Conservation (phyloP, 345 rosid species). For the Eucalyptus erythrocorys region DNA sequence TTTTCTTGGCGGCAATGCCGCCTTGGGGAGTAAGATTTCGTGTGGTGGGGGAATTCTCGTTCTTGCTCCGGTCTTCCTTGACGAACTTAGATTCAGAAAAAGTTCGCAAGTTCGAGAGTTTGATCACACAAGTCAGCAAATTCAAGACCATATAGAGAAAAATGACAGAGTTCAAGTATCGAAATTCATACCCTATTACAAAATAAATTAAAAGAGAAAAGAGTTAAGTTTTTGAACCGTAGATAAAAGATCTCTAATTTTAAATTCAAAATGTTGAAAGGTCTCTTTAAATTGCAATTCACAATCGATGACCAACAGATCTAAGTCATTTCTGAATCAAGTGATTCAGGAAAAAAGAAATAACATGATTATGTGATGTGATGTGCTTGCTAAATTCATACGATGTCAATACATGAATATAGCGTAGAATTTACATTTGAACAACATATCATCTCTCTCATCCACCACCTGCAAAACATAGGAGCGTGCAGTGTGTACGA, state of each 20-base stretch:
- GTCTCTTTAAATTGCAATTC: neutral
- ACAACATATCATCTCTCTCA: neutral
- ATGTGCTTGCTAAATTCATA: neutral
- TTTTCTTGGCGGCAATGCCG: neutral
- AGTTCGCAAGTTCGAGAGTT: neutral
- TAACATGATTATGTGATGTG: neutral
- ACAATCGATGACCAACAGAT: rapidly evolving
- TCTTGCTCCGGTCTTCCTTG: neutral
- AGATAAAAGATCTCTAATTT: neutral
- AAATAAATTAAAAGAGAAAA: neutral
- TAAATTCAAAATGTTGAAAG: rapidly evolving
- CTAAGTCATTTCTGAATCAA: neutral
- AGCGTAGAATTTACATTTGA: neutral
- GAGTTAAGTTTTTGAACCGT: rapidly evolving
- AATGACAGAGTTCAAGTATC: neutral
- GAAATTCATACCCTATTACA: neutral
- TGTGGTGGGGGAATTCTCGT: neutral
- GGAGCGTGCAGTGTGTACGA: neutral
- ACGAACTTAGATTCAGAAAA: neutral
- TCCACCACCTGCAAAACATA: neutral
- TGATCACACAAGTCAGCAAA: neutral
- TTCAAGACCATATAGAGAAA: neutral
- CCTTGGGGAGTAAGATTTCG: neutral
- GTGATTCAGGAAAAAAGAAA: neutral
- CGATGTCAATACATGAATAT: rapidly evolving